Evolutionary conservation across 108 stramenopile species (phyloP), one percentile per base, ranked within the genome.

Genomic region (Nitzschia sp.): DNA sequence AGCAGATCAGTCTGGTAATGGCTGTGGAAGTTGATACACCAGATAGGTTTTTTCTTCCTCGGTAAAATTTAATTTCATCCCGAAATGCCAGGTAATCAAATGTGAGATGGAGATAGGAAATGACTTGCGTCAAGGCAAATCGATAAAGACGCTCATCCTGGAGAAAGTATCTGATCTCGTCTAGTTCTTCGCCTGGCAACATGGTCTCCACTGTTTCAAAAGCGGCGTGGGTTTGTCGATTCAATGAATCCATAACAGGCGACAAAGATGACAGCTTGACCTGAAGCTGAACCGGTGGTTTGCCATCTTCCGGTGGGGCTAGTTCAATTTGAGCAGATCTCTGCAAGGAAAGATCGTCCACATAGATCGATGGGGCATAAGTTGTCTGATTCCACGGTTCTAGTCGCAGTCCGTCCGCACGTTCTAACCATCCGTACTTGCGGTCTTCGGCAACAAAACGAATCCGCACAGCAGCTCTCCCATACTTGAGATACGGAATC

Each of bases 21-120:
- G 80, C 71, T 2, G 71, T 47, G 9, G 77, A 72, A 0, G 62
- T 22, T 6, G 81, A 82, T 11, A 86, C 58, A 19, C 85, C 85
- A 17, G 62, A 69, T 62, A 82, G 55, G 32, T 71, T 65, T 50
- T 56, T 64, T 38, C 47, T 68, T 11, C 77, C 77, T 2, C 68
- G 55, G 61, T 77, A 85, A 54, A 82, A 85, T 47, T 65, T 46
- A 29, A 85, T 59, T 53, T 85, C 84, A 41, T 81, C 73, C 19
- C 71, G 66, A 63, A 85, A 85, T 11, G 84, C 84, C 22, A 79
- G 13, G 34, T 73, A 81, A 59, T 79, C 78, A 34, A 85, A 44
- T 47, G 64, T 68, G 28, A 79, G 5, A 69, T 85, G 84, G 2
- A 81, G 3, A 30, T 70, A 54, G 23, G 75, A 68, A 33, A 85